phyloP scores from a whole-genome alignment of 805 yeast species.

The Ascoidea asiatica region DNA sequence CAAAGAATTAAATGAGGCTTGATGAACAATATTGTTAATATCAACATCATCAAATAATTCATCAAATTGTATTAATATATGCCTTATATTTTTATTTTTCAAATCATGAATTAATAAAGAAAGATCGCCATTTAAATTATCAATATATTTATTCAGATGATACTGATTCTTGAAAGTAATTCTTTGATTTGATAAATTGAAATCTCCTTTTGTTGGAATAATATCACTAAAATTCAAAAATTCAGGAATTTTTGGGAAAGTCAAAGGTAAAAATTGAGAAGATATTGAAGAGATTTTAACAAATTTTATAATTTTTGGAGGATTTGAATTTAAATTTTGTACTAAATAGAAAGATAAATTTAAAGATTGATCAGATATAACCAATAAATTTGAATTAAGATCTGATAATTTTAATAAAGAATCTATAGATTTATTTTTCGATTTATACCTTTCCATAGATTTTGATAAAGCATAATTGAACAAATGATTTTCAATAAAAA shows the following conservation, averaged over 20 bases:
- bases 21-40: slow-evolving; percentile 4
- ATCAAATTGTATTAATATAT: slow-evolving; percentile 19
- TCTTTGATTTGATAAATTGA: slow-evolving; percentile 7
- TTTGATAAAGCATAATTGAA: slow-evolving; percentile 16
- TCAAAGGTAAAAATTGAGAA: neutral
- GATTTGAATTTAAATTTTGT: slow-evolving; percentile 35
- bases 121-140: slow-evolving; percentile 14
- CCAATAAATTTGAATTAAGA: slow-evolving; percentile 26
- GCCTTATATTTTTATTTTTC: slow-evolving; percentile 20
- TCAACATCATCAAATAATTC: slow-evolving; percentile 15
- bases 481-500: slow-evolving; percentile 26
- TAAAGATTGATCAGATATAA: slow-evolving; percentile 29
- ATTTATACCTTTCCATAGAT: slow-evolving; percentile 2
- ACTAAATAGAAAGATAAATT: slow-evolving; percentile 29
- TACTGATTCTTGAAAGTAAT: too few relatives aligned
- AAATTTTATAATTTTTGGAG: slow-evolving; percentile 39
- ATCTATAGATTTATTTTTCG: slow-evolving; percentile 8
- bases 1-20: neutral
- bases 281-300: slow-evolving; percentile 18
- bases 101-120: slow-evolving; percentile 34
- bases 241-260: slow-evolving; percentile 16
- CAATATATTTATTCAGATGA: neutral
- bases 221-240: slow-evolving; percentile 22
- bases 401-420: slow-evolving; percentile 15
- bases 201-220: slow-evolving; percentile 14